Percentiles rank a stretch among this genome's conserved stretches.
These are phyloP conservation scores for Fistulinella staudtii DNA, from an alignment of 1,284 basidiomycete species.

Conservation along the genomic window DNA sequence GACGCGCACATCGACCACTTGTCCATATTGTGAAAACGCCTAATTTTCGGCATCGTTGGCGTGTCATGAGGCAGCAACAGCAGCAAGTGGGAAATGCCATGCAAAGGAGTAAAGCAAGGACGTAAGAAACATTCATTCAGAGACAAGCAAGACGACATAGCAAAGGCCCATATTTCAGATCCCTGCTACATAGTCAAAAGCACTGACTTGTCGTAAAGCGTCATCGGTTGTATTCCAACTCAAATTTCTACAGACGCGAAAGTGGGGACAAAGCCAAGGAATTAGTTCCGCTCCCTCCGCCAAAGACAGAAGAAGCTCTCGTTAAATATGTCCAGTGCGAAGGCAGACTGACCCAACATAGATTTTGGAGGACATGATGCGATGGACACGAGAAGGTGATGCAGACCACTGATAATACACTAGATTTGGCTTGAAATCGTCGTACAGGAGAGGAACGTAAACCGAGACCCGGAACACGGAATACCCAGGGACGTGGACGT, in stretches of 20 bases:
- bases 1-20: constrained; percentile 71
- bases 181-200: constrained; percentile 37
- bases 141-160: constrained; percentile 33
- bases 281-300: constrained; percentile 50
- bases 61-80: constrained; percentile 26
- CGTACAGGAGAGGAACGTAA: constrained; percentile 40
- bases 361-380: constrained; percentile 70
- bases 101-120: constrained; percentile 20
- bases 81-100: constrained; percentile 32
- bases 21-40: constrained; percentile 69
- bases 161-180: constrained; percentile 36
- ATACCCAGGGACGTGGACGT: constrained; percentile 40
- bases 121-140: constrained; percentile 28
- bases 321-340: constrained; percentile 39
- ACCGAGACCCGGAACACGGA: constrained; percentile 48
- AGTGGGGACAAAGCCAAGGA: constrained; percentile 32
- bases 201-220: constrained; percentile 77
- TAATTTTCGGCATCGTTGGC: constrained; percentile 37
- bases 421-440: constrained; percentile 36
- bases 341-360: constrained; percentile 79
- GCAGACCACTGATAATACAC: constrained; percentile 35
- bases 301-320: constrained; percentile 42
- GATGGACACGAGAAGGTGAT: constrained; percentile 30
- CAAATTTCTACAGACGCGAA: constrained; percentile 68
- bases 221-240: constrained; percentile 96